Evolutionary conservation across 1,139 yeast genomes (phyloP).

Genomic region (Saccharomycopsis crataegensis): DNA sequence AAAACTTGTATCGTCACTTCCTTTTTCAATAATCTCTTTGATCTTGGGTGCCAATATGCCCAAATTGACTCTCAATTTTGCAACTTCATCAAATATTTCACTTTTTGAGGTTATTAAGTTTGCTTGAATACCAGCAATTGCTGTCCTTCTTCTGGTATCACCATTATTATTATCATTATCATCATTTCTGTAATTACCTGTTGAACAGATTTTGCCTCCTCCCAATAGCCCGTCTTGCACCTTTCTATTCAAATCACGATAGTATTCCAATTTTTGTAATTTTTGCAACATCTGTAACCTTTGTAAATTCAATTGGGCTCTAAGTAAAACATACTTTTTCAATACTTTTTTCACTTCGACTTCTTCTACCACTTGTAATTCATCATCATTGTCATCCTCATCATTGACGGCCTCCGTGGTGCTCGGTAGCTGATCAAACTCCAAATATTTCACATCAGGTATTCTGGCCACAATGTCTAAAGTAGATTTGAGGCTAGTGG

Average conservation of each 20-base stretch:
- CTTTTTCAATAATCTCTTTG: neutral
- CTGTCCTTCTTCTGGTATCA: neutral
- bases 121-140: conserved; percentile 3
- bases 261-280: conserved; percentile 10
- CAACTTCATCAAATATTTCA: conserved; percentile 13
- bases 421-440: conserved; percentile 6
- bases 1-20: too few relatives aligned
- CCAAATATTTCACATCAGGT: conserved; percentile 11
- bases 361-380: conserved; percentile 7
- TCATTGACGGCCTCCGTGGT: neutral
- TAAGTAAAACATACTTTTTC: conserved; percentile 1
- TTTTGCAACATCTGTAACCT: neutral
- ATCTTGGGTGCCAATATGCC: conserved; percentile 3
- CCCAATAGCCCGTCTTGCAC: neutral
- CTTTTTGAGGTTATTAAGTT: conserved; percentile 11
- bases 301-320: conserved; percentile 1
- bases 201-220: neutral
- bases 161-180: neutral
- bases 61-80: conserved; percentile 10
- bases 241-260: conserved; percentile 5
- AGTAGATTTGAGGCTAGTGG: neutral
- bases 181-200: neutral
- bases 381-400: conserved; percentile 11
- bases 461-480: neutral
- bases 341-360: conserved; percentile 6